phyloP scores from a whole-genome alignment of 1,284 basidiomycete genomes.

The Trametes pubescens region DNA sequence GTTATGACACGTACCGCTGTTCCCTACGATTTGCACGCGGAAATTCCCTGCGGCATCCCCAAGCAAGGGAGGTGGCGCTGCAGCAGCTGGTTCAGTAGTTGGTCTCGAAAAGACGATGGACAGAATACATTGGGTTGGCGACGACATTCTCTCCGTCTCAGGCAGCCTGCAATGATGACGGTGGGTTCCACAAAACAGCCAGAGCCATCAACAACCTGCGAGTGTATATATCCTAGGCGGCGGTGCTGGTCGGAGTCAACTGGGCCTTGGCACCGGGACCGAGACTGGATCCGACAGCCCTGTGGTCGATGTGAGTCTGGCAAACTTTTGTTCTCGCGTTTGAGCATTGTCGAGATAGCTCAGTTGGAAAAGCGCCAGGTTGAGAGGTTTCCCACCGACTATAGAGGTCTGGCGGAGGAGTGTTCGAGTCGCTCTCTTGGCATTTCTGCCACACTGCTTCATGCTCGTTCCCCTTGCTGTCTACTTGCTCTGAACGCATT shows the following conservation, averaged over 20 bases:
- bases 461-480: neutral
- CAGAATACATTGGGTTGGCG: neutral
- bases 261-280: neutral
- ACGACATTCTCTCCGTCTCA: neutral
- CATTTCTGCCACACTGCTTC: neutral
- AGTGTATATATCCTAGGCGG: neutral
- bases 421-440: constrained; percentile 10
- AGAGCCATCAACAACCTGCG: neutral
- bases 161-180: neutral
- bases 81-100: neutral
- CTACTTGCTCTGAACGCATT: neutral
- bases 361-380: constrained; percentile 14
- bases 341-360: neutral
- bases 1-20: constrained; percentile 56
- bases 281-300: no score
- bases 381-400: neutral
- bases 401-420: constrained; percentile 3
- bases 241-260: neutral
- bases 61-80: constrained; percentile 46
- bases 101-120: neutral
- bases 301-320: neutral
- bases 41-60: constrained; percentile 58
- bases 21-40: constrained; percentile 59
- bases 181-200: neutral
- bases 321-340: neutral